phyloP scores from a whole-genome alignment of 1,284 basidiomycete genomes.

The Trichosporon sp. region DNA sequence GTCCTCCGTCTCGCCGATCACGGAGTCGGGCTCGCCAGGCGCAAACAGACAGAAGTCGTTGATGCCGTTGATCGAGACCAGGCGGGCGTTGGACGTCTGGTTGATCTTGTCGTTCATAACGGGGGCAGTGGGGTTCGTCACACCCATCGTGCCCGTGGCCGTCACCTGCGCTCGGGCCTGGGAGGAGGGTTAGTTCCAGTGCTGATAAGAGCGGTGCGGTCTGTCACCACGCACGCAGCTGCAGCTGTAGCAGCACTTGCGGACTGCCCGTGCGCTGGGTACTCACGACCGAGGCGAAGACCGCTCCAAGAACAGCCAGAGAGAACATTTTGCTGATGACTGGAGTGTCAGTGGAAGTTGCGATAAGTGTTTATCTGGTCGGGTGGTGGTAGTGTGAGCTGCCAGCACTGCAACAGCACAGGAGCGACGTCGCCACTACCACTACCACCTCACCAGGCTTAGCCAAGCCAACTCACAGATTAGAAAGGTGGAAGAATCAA shows the following conservation, averaged over 20 bases:
- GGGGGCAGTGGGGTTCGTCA: constrained; percentile 39
- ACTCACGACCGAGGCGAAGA: constrained; percentile 5
- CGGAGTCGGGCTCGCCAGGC: constrained; percentile 45
- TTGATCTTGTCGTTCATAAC: constrained; percentile 43
- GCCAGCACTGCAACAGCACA: neutral
- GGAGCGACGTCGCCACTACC: neutral
- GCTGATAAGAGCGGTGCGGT: neutral
- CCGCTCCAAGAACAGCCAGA: constrained; percentile 7
- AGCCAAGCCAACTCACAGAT: neutral
- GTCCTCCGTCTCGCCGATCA: constrained; percentile 54
- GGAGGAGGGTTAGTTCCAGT: neutral
- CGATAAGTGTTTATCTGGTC: too few species aligned
- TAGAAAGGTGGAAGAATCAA: neutral
- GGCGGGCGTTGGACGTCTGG: constrained; percentile 44
- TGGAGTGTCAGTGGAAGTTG: neutral
- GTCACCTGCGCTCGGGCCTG: constrained; percentile 41
- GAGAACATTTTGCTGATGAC: constrained; percentile 9
- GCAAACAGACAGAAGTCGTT: constrained; percentile 52
- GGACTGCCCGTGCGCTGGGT: neutral
- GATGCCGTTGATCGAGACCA: constrained; percentile 46
- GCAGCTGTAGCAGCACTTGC: neutral
- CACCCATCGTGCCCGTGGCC: constrained; percentile 43
- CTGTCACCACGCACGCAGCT: too few species aligned
- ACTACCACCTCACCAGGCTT: too few species aligned
- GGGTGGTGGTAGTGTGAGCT: neutral